A percentile compares a stretch with the other conserved stretches of the same genome.
These are phyloP conservation scores for Heterobasidion annosum DNA, from an alignment of 1,284 basidiomycete species.

Conservation along the genomic window DNA sequence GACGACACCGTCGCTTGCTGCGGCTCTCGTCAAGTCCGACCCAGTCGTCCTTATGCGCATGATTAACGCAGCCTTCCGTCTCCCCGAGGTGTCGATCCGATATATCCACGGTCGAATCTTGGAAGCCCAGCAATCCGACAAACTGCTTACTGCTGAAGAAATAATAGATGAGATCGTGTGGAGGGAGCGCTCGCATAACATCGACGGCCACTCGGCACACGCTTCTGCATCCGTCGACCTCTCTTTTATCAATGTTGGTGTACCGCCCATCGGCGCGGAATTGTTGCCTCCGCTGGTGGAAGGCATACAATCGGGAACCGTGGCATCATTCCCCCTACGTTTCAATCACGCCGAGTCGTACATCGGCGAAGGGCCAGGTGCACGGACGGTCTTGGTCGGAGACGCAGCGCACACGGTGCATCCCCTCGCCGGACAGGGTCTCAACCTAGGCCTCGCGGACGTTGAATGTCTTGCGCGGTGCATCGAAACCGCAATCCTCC, in stretches of 20 bases:
- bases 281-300: slow-evolving; percentile 70
- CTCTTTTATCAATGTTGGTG: slow-evolving; percentile 25
- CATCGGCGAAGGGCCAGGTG: slow-evolving; percentile 58
- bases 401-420: slow-evolving; percentile 96
- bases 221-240: slow-evolving; percentile 33
- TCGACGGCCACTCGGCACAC: slow-evolving; percentile 53
- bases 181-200: slow-evolving; percentile 59
- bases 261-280: slow-evolving; percentile 57
- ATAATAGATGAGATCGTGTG: slow-evolving; percentile 55
- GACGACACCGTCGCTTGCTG: slow-evolving; percentile 72
- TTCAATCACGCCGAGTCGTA: slow-evolving; percentile 88
- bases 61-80: slow-evolving; percentile 88
- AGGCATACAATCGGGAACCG: slow-evolving; percentile 64
- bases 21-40: slow-evolving; percentile 63
- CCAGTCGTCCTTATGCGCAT: slow-evolving; percentile 61
- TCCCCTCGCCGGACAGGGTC: slow-evolving; percentile 94
- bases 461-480: slow-evolving; percentile 62
- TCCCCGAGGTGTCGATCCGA: slow-evolving; percentile 71
- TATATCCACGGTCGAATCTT: slow-evolving; percentile 61
- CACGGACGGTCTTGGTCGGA: slow-evolving; percentile 83
- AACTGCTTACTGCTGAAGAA: slow-evolving; percentile 32
- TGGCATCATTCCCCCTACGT: slow-evolving; percentile 87
- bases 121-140: slow-evolving; percentile 36
- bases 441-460: slow-evolving; percentile 91
- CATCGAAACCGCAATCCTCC: slow-evolving; percentile 44